These are phyloP conservation scores for Solanum dulcamara DNA, from an alignment of 257 asterid genomes.

Conservation along the genomic window DNA sequence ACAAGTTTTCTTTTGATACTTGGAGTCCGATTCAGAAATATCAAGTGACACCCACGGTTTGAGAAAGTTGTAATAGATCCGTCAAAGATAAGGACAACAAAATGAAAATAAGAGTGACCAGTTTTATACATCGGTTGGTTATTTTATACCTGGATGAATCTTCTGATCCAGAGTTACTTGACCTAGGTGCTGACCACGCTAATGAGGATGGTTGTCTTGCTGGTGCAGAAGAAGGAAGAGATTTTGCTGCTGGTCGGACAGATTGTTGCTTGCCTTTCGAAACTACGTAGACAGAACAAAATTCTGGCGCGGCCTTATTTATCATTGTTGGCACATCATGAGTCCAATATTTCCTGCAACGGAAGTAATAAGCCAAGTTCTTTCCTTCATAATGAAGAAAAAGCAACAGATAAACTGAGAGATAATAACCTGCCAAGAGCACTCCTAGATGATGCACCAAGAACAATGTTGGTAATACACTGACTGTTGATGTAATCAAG, in stretches of 20 bases:
- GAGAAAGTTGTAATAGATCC: neutral
- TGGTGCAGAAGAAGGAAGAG: neutral
- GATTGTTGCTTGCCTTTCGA: slow-evolving; percentile 49
- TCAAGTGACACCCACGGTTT: neutral
- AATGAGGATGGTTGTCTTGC: slow-evolving; percentile 7
- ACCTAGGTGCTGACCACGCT: neutral
- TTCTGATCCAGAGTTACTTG: slow-evolving; percentile 17
- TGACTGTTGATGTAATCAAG: slow-evolving; percentile 43
- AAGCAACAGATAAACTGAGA: neutral
- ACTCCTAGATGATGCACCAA: slow-evolving; percentile 50
- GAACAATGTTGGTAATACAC: slow-evolving; percentile 38
- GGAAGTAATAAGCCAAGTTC: slow-evolving; percentile 1
- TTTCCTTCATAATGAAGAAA: neutral
- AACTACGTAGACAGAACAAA: slow-evolving; percentile 60
- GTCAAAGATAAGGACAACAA: neutral
- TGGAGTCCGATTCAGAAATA: neutral
- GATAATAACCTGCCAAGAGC: slow-evolving; percentile 25
- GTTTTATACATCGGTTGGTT: neutral
- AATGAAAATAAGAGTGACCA: neutral
- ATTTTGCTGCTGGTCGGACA: slow-evolving; percentile 41
- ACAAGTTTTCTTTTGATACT: neutral
- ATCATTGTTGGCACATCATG: slow-evolving; percentile 50
- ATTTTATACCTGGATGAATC: slow-evolving; percentile 23
- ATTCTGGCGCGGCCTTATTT: slow-evolving; percentile 67
- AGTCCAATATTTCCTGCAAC: slow-evolving; percentile 44